These are phyloP conservation scores for Aspergillus wentii DNA, from an alignment of 495 filamentous ascomycete species.

Conservation along the genomic window DNA sequence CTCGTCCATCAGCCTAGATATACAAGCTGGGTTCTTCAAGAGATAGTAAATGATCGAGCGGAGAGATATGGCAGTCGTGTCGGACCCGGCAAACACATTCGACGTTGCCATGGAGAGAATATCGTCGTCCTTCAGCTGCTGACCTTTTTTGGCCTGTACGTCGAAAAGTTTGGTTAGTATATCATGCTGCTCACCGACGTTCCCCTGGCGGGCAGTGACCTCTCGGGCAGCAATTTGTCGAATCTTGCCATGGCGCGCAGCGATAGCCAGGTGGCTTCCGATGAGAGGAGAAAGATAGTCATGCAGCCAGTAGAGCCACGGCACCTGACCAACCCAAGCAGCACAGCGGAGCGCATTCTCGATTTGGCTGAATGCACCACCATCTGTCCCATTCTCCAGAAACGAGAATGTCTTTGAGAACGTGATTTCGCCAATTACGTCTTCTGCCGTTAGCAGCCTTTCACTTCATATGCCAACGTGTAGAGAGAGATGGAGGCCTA, in stretches of 20 bases:
- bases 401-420: constrained; percentile 56
- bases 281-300: constrained; percentile 19
- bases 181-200: constrained; percentile 21
- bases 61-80: constrained; percentile 27
- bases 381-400: constrained; percentile 44
- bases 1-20: constrained; percentile 19
- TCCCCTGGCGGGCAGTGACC: constrained; percentile 19
- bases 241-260: constrained; percentile 22
- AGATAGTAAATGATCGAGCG: constrained; percentile 26
- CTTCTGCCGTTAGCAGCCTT: constrained; percentile 16
- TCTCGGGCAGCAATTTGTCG: constrained; percentile 20
- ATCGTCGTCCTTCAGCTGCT: constrained; percentile 24
- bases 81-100: constrained; percentile 32
- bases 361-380: constrained; percentile 29
- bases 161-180: constrained; percentile 28
- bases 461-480: too few relatives aligned
- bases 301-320: constrained; percentile 16
- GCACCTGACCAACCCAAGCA: constrained; percentile 22
- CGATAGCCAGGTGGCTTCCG: constrained; percentile 23
- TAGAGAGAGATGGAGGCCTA: constrained; percentile 1
- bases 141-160: constrained; percentile 16
- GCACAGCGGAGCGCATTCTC: constrained; percentile 26
- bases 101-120: constrained; percentile 20
- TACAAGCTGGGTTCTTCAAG: constrained; percentile 15
- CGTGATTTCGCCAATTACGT: constrained; percentile 55